Conservation (phyloP, 768 basidiomycete species). For the Podaxis sp. region DNA sequence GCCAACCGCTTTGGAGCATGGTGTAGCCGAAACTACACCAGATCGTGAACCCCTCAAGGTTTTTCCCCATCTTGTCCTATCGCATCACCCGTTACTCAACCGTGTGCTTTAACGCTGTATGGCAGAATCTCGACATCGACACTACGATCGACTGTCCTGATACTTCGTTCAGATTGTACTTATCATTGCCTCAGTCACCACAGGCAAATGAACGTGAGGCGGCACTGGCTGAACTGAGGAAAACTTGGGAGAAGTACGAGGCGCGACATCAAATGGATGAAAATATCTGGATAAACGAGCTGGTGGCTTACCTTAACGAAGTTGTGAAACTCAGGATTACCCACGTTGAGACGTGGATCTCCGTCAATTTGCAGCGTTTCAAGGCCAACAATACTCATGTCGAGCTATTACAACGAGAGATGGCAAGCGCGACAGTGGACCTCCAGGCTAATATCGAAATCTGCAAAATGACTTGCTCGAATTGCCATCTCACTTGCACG, state of each 20-base stretch:
- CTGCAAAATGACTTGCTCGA: conserved; percentile 45
- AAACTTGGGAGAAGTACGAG: conserved; percentile 28
- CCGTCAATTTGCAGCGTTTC: conserved; percentile 47
- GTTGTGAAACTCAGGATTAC: conserved; percentile 41
- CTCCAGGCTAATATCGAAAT: conserved; percentile 44
- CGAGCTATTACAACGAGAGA: conserved; percentile 40
- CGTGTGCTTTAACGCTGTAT: not conserved
- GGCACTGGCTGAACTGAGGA: conserved; percentile 21
- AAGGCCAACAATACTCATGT: conserved; percentile 41
- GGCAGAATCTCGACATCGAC: conserved; percentile 54
- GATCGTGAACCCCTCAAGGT: conserved; percentile 54
- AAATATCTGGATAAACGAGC: conserved; percentile 35
- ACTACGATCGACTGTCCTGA: conserved; percentile 35
- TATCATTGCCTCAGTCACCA: conserved; percentile 13
- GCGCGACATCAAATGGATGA: conserved; percentile 37
- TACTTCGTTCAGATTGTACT: conserved; percentile 32
- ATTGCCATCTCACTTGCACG: conserved; percentile 50
- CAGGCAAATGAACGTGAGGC: conserved; percentile 21
- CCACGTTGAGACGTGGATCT: conserved; percentile 52
- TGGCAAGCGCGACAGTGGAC: conserved; percentile 42
- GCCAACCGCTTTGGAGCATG: conserved; percentile 45
- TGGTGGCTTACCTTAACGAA: conserved; percentile 36
- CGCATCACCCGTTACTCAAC: not conserved
- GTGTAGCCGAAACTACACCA: conserved; percentile 43
- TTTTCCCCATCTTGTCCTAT: not conserved